Evolutionary conservation across 2,329 filamentous ascomycete genomes (phyloP).

Genomic region (Simplicillium aogashimaense): DNA sequence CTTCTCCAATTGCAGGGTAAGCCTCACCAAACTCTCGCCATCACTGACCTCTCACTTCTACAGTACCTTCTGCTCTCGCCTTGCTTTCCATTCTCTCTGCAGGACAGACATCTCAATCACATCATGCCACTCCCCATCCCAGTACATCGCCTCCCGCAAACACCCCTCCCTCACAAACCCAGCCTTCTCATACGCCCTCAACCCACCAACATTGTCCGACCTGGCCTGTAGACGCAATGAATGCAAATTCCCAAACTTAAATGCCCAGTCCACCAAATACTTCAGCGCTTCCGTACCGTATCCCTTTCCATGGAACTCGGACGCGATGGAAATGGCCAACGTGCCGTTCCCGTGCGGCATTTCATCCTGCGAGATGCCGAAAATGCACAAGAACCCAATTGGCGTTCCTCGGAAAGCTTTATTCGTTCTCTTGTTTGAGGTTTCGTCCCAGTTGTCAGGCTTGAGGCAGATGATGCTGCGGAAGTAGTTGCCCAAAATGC

Average conservation of each 20-base stretch:
- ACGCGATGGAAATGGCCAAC: neutral
- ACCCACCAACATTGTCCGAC: neutral
- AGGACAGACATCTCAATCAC: slow-evolving; percentile 24
- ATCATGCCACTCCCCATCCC: neutral
- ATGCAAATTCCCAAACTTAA: neutral
- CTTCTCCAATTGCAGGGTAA: no score
- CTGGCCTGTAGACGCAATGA: neutral
- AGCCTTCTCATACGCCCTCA: neutral
- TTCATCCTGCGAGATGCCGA: neutral
- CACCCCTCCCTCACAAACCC: neutral
- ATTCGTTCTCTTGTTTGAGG: neutral
- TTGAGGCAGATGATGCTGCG: slow-evolving; percentile 5
- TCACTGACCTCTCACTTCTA: no score
- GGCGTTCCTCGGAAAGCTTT: neutral
- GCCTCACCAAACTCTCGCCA: no score
- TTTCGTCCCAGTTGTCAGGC: slow-evolving; percentile 4
- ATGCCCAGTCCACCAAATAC: neutral
- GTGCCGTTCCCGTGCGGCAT: neutral
- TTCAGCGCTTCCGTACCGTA: neutral
- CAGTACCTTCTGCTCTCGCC: neutral
- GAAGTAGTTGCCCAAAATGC: neutral
- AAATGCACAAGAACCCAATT: neutral
- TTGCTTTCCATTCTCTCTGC: neutral
- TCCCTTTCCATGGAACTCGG: neutral
- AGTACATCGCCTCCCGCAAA: neutral